Conservation (phyloP, 1,139 yeast species). For the Tardiomyces depauwii region DNA sequence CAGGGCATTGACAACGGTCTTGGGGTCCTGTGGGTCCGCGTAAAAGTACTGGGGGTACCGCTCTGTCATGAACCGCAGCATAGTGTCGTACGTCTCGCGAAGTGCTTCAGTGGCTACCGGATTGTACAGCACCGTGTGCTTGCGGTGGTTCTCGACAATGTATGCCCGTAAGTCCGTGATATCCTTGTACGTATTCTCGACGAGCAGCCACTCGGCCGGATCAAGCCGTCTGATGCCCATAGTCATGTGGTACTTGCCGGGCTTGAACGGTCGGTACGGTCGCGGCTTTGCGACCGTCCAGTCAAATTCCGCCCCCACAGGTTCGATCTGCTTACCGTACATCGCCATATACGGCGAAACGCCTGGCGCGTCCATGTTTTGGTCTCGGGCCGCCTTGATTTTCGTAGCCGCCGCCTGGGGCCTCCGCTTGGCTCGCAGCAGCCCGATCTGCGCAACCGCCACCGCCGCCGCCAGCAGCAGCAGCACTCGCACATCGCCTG, state of each 20-base stretch:
- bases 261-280: slow-evolving; percentile 50
- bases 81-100: slow-evolving; percentile 43
- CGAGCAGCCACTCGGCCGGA: slow-evolving; percentile 50
- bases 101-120: slow-evolving; percentile 40
- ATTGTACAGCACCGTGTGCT: slow-evolving; percentile 27
- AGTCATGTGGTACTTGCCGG: slow-evolving; percentile 50
- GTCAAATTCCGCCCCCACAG: slow-evolving; percentile 12
- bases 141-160: slow-evolving; percentile 34
- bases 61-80: slow-evolving; percentile 36
- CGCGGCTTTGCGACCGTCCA: slow-evolving; percentile 42
- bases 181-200: slow-evolving; percentile 52
- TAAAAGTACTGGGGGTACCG: slow-evolving; percentile 53
- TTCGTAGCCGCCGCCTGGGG: no score
- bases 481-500: no score
- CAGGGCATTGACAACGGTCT: slow-evolving; percentile 4
- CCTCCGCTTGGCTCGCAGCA: no score
- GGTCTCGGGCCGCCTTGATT: no score
- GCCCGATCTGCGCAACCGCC: no score
- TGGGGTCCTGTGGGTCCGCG: no score
- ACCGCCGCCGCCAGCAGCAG: no score
- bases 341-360: no score
- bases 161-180: slow-evolving; percentile 35
- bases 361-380: no score
- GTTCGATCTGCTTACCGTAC: not conserved
- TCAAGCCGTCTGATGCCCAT: slow-evolving; percentile 53